Evolutionary conservation across 139 green algal species (phyloP).

Genomic region (Gonium pectorale): DNA sequence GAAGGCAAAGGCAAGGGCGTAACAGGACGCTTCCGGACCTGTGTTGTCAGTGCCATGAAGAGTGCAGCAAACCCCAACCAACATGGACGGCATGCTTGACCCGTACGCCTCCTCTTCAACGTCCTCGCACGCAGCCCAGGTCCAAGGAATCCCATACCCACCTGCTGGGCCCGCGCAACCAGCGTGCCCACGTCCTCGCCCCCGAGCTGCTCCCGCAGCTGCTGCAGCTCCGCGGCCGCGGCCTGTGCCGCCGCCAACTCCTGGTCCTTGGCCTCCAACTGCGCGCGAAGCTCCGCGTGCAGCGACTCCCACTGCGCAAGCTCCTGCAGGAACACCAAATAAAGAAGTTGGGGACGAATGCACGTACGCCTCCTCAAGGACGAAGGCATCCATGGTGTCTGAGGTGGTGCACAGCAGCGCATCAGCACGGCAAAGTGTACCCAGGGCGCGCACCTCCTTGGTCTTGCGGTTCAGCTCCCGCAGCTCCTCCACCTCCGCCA

Average conservation of each 20-base stretch:
- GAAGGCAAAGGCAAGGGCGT: background rate
- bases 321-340: conserved; percentile 17
- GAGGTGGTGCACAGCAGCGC: too few species aligned
- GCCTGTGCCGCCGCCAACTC: background rate
- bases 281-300: conserved; percentile 15
- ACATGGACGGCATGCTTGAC: too few species aligned
- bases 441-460: conserved; percentile 14
- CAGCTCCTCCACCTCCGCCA: conserved; percentile 39
- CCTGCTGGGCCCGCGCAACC: conserved; percentile 34
- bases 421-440: too few species aligned
- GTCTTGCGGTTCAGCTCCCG: conserved; percentile 30
- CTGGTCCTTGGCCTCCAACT: conserved; percentile 34
- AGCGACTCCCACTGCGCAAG: conserved; percentile 30
- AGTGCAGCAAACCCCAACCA: too few species aligned
- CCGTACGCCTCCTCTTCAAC: too few species aligned
- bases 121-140: too few species aligned
- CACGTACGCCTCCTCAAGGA: too few species aligned
- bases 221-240: conserved; percentile 9
- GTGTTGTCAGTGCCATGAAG: too few species aligned
- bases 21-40: too few species aligned
- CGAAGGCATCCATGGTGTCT: too few species aligned
- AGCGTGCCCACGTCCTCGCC: conserved; percentile 30
- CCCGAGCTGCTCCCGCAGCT: conserved; percentile 31
- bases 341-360: too few species aligned
- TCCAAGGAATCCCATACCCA: background rate